Base-by-base conservation (phyloP, 2,329 filamentous ascomycete genomes). In the Fusarium sp. region DNA sequence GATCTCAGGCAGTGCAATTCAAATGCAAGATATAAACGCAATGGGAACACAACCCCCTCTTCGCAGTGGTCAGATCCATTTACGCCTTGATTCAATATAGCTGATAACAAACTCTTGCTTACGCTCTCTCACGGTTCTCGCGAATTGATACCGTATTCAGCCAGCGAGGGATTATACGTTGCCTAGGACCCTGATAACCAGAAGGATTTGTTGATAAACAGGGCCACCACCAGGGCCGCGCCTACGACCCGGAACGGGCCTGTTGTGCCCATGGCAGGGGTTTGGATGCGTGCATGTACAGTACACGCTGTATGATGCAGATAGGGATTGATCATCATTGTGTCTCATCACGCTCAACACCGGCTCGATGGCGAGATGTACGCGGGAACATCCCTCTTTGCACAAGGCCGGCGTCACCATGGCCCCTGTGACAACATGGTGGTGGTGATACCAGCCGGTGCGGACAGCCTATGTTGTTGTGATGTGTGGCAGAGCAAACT, bases 11-110 rank as follows among this genome's bases (percentile, higher is more conserved):
- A 10, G 65, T 70, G 66, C 57, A 55, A 68, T 64, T 53, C 29
- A 37, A 51, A 68, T 70, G 68, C 63, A 68, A 58, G 68, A 68
- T 67, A 65, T 63, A 56, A 59, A 67, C 55, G 57, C 51, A 61
- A 55, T 38, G 52, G 61, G 48, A 52, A 42, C 48, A 68, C 67
- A 69, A 58, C 57, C 51, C 53, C 49, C 63, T 46, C 43, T 55
- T 54, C 42, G 37, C 17, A 31, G n/a, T 45, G n/a, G 23, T n/a
- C 41, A 52, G 27, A 43, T 25, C 23, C 38, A 44, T 29, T 37
- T 43, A 37, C 19, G 10, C 45, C 27, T 23, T 49, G 32, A 19
- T 10, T 42, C 29, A 44, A 42, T 29, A 31, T 43, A 21, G 32
- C 37, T 27, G 21, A 46, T 9, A 31, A 49, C 14, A 27, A 37